These are phyloP conservation scores for Alternaria sp. DNA, from an alignment of 2,329 filamentous ascomycete genomes.

Conservation along the genomic window DNA sequence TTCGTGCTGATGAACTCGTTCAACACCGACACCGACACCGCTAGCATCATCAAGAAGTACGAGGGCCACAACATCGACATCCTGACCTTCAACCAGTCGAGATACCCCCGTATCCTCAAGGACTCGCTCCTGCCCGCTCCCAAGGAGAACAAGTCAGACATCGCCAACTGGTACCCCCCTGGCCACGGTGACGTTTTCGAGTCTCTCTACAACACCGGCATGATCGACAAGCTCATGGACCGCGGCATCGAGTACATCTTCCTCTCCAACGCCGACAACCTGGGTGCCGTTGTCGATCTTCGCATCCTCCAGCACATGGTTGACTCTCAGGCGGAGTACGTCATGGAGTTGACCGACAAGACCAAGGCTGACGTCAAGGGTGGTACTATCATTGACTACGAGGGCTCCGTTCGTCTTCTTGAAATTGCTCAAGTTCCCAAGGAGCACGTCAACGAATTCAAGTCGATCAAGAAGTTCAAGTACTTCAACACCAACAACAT, in stretches of 20 bases:
- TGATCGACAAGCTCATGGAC: slow-evolving; percentile 93
- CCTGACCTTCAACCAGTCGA: slow-evolving; percentile 99
- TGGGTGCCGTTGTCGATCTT: slow-evolving; percentile 96
- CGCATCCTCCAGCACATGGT: slow-evolving; percentile 99
- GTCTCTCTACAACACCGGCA: slow-evolving; percentile 98
- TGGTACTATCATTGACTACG: slow-evolving; percentile 99
- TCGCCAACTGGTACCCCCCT: slow-evolving; percentile 98
- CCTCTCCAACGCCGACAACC: slow-evolving; percentile 98
- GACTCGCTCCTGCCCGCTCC: slow-evolving; percentile 96
- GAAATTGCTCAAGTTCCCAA: slow-evolving; percentile 99
- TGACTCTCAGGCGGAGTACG: slow-evolving; percentile 95
- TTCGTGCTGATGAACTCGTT: slow-evolving; percentile 99
- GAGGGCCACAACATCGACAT: slow-evolving; percentile 99
- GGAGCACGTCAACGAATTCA: slow-evolving; percentile 99
- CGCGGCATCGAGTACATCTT: slow-evolving; percentile 98
- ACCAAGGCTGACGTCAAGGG: slow-evolving; percentile 99
- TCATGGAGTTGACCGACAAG: slow-evolving; percentile 99
- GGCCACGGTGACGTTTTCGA: slow-evolving; percentile 99
- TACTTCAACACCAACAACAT: slow-evolving; percentile 99
- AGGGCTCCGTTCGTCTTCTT: slow-evolving; percentile 93
- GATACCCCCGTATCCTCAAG: slow-evolving; percentile 97
- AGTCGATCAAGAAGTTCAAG: slow-evolving; percentile 99
- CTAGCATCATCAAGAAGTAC: slow-evolving; percentile 99
- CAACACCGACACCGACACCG: slow-evolving; percentile 98
- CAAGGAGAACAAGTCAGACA: slow-evolving; percentile 84